A percentile compares a stretch with the other conserved stretches of the same genome.
Conservation (phyloP, 2,329 filamentous ascomycete genomes). For the Sporothrix sp. region DNA sequence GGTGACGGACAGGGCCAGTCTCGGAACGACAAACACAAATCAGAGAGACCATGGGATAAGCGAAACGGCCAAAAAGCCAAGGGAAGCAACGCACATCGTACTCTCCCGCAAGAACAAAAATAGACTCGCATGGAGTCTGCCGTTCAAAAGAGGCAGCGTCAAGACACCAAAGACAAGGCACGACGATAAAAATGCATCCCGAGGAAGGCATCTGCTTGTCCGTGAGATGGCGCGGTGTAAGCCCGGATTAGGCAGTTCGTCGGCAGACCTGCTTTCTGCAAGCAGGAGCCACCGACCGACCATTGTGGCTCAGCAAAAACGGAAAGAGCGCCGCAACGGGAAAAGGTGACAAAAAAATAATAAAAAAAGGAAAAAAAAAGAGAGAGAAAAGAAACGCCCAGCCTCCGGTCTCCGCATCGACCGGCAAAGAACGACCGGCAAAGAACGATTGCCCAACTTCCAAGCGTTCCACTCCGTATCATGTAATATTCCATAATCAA, state of each 20-base stretch:
- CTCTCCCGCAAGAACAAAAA: slow-evolving; percentile 8
- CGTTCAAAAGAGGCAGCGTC: neutral
- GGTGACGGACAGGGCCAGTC: neutral
- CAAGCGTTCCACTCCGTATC: neutral
- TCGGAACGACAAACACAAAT: neutral
- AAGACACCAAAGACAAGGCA: neutral
- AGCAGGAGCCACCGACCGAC: neutral
- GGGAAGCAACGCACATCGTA: neutral
- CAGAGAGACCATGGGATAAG: neutral
- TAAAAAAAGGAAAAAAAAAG: neutral
- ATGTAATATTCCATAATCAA: neutral
- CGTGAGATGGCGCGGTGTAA: neutral
- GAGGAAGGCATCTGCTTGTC: neutral
- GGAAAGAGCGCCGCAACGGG: neutral
- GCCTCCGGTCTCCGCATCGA: neutral
- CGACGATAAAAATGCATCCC: neutral
- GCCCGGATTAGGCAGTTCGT: slow-evolving; percentile 2
- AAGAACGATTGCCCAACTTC: too few relatives aligned
- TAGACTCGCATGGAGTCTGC: neutral
- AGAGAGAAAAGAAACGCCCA: neutral
- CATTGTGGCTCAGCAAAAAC: neutral
- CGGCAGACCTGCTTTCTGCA: too few relatives aligned
- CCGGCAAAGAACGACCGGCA: too few relatives aligned
- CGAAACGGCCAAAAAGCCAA: neutral
- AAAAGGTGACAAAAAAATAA: neutral